Evolutionary conservation across 2,329 filamentous ascomycete species (phyloP).

Genomic region (Pseudopithomyces maydicus): DNA sequence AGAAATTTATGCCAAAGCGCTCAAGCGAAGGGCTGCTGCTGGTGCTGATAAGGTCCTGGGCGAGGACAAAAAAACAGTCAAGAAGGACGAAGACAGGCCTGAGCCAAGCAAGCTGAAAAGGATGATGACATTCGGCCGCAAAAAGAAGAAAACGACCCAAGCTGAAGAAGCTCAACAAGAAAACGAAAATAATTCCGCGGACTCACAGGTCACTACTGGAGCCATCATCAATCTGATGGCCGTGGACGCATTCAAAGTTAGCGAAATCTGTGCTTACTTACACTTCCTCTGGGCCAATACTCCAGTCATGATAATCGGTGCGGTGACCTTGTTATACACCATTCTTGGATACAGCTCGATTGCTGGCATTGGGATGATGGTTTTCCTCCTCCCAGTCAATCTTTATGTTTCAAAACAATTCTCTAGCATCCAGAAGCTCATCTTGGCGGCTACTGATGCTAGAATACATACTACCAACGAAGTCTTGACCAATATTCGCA

Average conservation of each 20-base stretch:
- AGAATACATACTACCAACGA: constrained; percentile 97
- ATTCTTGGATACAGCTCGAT: constrained; percentile 94
- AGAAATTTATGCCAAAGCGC: constrained; percentile 94
- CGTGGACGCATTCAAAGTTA: constrained; percentile 98
- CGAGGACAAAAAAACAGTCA: constrained; percentile 49
- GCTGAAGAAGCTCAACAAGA: constrained; percentile 41
- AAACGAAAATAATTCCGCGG: constrained; percentile 44
- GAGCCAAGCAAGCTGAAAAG: constrained; percentile 51
- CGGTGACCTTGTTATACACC: constrained; percentile 80
- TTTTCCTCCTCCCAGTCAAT: constrained; percentile 86
- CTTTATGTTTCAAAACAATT: constrained; percentile 87
- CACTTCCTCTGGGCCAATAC: constrained; percentile 95
- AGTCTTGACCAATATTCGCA: constrained; percentile 90
- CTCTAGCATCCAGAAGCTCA: constrained; percentile 82
- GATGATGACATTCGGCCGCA: constrained; percentile 62
- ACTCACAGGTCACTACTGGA: constrained; percentile 86
- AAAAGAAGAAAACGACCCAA: constrained; percentile 56
- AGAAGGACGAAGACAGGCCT: constrained; percentile 47
- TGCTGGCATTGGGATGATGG: constrained; percentile 89
- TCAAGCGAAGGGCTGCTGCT: constrained; percentile 86
- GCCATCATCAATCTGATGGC: constrained; percentile 99
- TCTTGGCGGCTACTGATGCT: constrained; percentile 91
- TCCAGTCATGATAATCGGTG: constrained; percentile 83
- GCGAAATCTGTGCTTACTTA: constrained; percentile 90
- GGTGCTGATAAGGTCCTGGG: constrained; percentile 74